Base-by-base conservation (phyloP, 805 yeast species). In the Saccharomycopsis synnaedendra region DNA sequence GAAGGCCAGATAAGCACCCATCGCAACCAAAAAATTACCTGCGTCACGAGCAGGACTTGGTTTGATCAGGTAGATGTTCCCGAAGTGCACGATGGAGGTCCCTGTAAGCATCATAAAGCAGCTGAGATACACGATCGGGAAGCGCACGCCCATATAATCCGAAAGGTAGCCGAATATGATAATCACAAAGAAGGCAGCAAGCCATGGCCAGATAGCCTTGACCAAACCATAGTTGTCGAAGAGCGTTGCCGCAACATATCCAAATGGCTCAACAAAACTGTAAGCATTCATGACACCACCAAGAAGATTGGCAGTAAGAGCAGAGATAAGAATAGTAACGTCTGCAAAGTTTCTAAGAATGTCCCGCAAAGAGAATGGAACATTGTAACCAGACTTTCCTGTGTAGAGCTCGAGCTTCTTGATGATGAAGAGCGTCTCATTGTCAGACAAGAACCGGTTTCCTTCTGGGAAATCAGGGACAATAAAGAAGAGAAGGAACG, bases 281-380 rank as follows among this genome's bases (percentile, higher is more conserved):
- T 80, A 81, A 35, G 85, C 82, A 56, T 82, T 82, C 27, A 85
- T 72, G n/a, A 86, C 85, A 50, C 75, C 66, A 32, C 81, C 78
- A 60, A 82, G 81, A 64, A 81, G 82, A n/a, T 9, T 11, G n/a
- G 19, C 8, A 55, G 70, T 69, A 51, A 81, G 60, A 1, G 81
- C 83, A 27, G 78, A 72, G 40, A 75, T 51, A 68, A 76, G 74
- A 35, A 80, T 61, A 53, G 75, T 63, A 59, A 76, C 73, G 58
- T 82, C 87, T 55, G 75, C 75, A 62, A 80, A 74, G 34, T 75
- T 76, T 32, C 60, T 55, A 41, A 48, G 19, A 28, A 75, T 69
- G 51, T 76, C 82, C 34, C 54, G 57, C 44, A 69, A 49, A 4
- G 72, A 71, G 53, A 71, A 67, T 47, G 70, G 70, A 46, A 66